Base-by-base conservation (phyloP, 2,329 filamentous ascomycete species). In the Aspergillus fumigatiaffinis region DNA sequence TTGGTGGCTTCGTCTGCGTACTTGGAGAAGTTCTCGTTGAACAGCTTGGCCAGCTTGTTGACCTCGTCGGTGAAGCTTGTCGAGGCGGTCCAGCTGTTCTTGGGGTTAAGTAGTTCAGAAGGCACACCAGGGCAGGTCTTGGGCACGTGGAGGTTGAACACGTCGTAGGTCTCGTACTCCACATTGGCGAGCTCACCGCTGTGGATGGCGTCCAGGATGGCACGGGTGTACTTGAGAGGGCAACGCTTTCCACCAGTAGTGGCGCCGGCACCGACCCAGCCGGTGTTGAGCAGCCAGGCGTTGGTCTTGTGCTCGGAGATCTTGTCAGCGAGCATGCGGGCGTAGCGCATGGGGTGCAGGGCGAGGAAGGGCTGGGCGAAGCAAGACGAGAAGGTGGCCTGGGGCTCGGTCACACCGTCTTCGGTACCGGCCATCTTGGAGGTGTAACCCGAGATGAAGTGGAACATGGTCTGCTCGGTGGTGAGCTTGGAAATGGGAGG, bases 371-470 rank as follows among this genome's bases (percentile, higher is more conserved):
- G 94, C 81, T 99, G 94, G 56, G 94, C 94, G 80, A 99, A 99
- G 87, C 94, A 99, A 53, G 92, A 95, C 26, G 92, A 97, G 87
- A 99, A 99, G 71, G 94, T 99, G 25, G 94, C 94, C 80, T 97
- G 91, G 64, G 94, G 94, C 81, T 99, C 94, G 9, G 90, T 95
- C 64, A 99, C 87, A 72, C 94, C 94, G 65, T 97, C 91, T 81
- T 99, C 94, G 35, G 94, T 99, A 72, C 94, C 94, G 64, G 94
- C 94, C 94, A 99, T 99, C 88, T 99, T 99, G 74, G 93, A 97
- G 63, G 94, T 99, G 85, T 99, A 99, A 69, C 94, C 94, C 20
- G 91, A 96, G 80, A 99, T 99, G 87, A 99, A 99, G 85, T 99
- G 94, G 88, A 97, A 99, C 93, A 99, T 97, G 77, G 92, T 96